Percentiles rank a stretch among this genome's conserved stretches.
Conservation (phyloP, 805 yeast species). For the Saturnispora zaruensis region DNA sequence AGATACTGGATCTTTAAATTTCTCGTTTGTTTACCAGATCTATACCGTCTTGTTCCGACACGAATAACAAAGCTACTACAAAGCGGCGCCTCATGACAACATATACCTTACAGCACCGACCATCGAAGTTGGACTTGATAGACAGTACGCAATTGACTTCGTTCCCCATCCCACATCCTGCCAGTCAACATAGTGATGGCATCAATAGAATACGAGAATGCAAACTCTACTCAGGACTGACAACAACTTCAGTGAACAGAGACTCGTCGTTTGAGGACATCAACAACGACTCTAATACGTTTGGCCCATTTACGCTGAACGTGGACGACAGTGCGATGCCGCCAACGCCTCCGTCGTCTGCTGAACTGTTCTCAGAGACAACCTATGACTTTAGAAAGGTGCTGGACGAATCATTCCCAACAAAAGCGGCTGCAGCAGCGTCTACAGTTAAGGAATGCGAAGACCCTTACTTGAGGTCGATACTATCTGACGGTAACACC, state of each 20-base stretch:
- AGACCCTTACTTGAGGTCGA: slow-evolving; percentile 27
- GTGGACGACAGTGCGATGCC: slow-evolving; percentile 1
- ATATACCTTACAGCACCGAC: slow-evolving; percentile 6
- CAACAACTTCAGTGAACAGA: background rate
- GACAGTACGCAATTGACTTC: slow-evolving; percentile 43
- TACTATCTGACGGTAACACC: slow-evolving; percentile 1
- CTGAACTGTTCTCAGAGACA: slow-evolving; percentile 10
- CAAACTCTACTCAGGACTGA: background rate
- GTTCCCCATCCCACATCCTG: slow-evolving; percentile 45
- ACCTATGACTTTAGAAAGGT: background rate
- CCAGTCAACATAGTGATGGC: slow-evolving; percentile 2
- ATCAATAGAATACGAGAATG: background rate
- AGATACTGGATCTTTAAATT: background rate
- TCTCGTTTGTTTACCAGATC: background rate
- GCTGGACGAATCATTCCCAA: slow-evolving; percentile 16
- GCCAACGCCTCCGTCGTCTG: slow-evolving; percentile 15
- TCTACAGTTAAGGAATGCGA: slow-evolving; percentile 25
- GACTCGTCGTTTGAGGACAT: background rate
- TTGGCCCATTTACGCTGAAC: background rate
- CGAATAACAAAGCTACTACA: too few species aligned
- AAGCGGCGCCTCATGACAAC: background rate
- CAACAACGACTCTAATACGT: background rate
- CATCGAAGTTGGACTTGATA: slow-evolving; percentile 39
- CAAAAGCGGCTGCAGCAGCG: slow-evolving; percentile 18
- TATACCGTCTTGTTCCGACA: background rate